Evolutionary conservation across 2,329 filamentous ascomycete species (phyloP).

Genomic region (Sporothrix sp.): DNA sequence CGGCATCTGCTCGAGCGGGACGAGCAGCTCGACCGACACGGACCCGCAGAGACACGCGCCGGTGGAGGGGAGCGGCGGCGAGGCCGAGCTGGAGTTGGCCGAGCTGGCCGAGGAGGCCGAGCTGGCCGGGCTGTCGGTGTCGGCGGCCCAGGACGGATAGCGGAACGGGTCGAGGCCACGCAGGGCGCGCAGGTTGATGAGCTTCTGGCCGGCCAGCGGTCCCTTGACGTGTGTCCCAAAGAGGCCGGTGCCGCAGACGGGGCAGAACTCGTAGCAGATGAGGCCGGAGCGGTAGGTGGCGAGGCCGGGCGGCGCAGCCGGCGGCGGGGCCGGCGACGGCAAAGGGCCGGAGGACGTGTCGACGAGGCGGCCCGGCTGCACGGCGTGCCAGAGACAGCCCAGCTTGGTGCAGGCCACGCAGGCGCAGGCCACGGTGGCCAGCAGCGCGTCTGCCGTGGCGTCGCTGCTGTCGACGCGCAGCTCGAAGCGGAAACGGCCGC

Average conservation of each 20-base stretch:
- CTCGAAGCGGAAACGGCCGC: constrained; percentile 13
- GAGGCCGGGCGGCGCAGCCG: background rate
- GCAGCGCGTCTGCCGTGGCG: background rate
- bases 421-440: background rate
- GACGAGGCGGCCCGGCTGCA: background rate
- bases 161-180: constrained; percentile 8
- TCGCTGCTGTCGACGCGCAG: background rate
- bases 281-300: background rate
- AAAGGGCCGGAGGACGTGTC: background rate
- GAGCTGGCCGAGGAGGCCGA: background rate
- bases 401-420: constrained; percentile 9
- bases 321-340: background rate
- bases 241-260: constrained; percentile 8
- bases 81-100: background rate
- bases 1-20: background rate
- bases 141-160: background rate
- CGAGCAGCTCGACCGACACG: constrained; percentile 11
- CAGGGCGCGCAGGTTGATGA: constrained; percentile 9
- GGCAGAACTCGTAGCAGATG: constrained; percentile 11
- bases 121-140: background rate
- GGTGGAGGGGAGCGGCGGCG: background rate
- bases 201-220: background rate
- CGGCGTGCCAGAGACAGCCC: constrained; percentile 6
- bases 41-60: constrained; percentile 14
- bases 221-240: constrained; percentile 1